Base-by-base conservation (phyloP, 768 basidiomycete genomes). In the Suillus ampliporus region DNA sequence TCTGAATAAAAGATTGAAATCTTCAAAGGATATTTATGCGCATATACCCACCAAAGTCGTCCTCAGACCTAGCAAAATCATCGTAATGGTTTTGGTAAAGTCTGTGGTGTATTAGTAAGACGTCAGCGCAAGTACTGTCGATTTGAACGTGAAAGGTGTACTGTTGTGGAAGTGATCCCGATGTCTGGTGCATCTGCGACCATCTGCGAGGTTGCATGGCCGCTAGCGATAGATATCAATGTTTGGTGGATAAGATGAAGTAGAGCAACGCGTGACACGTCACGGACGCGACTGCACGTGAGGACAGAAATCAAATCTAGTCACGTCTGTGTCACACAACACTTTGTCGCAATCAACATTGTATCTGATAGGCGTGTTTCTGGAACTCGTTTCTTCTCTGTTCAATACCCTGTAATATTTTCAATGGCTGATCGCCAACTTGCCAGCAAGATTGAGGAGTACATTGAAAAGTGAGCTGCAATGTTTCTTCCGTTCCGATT, bases 391-490 rank as follows among this genome's bases (percentile, higher is more conserved):
- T 21, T 8, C 54, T 52, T 48, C 43, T 58, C 62, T 62, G 47
- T 41, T 58, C 51, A 57, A 51, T 58, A 57, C 56, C 46, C 58
- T 58, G 50, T 65, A 57, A 74, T 61, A 70, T 51, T 53, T 21
- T 31, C 31, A 38, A 76, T 74, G 68, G 62, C 73, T 54, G 73
- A 74, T 31, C 76, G 73, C 61, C 76, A 83, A 65, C 82, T 63
- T 71, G 80, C 51, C 75, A 83, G 53, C 79, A 81, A 86, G 69
- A 79, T 90, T 26, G 87, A 91, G 67, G 90, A 92, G 72, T 91
- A 89, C 71, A 90, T 92, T 60, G 89, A 91, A 72, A 92, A 89
- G 91, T 90, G 67, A 63, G 78, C 70, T 60, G 13, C 61, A 23
- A n/a, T 26, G n/a, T 60, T 47, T 66, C 63, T 26, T 52, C 64